A percentile compares a stretch with the other conserved stretches of the same genome.
These are phyloP conservation scores for Euphorbia peplus DNA, from an alignment of 345 rosid species.

Conservation along the genomic window DNA sequence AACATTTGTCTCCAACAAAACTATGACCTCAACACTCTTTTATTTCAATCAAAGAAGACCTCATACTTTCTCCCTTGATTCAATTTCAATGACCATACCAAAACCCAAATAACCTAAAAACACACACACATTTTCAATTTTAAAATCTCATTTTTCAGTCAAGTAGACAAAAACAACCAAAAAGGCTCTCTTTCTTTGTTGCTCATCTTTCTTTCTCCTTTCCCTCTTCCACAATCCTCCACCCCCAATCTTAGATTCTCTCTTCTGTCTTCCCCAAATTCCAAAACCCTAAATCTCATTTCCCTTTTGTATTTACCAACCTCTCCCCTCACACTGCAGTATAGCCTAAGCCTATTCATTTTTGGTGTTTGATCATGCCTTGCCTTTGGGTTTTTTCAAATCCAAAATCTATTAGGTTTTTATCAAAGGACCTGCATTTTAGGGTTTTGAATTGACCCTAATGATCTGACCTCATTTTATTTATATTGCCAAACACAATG, in stretches of 20 bases:
- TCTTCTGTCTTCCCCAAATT: conserved; percentile 6
- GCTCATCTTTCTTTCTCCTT: neutral
- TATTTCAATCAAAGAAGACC: neutral
- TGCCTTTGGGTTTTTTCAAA: conserved; percentile 8
- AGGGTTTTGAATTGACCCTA: conserved; percentile 10
- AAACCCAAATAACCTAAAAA: neutral
- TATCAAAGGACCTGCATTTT: neutral
- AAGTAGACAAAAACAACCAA: neutral
- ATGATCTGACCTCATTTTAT: conserved; percentile 2
- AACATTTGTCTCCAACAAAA: too few relatives aligned
- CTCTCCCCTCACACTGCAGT: neutral
- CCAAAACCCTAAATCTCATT: conserved; percentile 10
- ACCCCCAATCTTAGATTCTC: neutral
- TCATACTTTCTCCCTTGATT: neutral
- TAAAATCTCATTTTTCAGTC: neutral
- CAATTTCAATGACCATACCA: neutral
- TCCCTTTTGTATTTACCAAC: neutral
- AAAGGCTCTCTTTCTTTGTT: neutral
- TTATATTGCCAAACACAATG: conserved; percentile 25
- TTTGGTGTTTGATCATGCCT: conserved; percentile 14
- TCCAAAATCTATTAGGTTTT: neutral
- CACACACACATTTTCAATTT: neutral
- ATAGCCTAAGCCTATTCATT: neutral
- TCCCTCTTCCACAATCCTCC: neutral
- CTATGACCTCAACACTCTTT: too few relatives aligned